A percentile compares a stretch with the other conserved stretches of the same genome.
These are phyloP conservation scores for Hypoxylon perforatum DNA, from an alignment of 495 filamentous ascomycete genomes.

Conservation along the genomic window DNA sequence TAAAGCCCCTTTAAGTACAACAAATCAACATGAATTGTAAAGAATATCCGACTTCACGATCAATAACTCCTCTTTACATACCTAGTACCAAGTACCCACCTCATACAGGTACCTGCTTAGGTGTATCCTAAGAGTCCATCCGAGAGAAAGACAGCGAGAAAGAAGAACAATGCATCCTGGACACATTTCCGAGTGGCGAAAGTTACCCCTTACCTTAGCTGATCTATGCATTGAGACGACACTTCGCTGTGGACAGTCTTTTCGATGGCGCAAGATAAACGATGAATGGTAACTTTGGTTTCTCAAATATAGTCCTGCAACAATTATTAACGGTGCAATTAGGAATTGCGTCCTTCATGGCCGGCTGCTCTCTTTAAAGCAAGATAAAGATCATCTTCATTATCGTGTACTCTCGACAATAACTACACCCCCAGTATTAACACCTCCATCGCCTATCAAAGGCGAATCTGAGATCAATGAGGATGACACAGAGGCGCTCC, in stretches of 20 bases:
- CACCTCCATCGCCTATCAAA: conserved; percentile 31
- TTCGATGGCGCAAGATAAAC: conserved; percentile 87
- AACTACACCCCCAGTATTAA: conserved; percentile 26
- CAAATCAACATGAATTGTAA: too few relatives aligned
- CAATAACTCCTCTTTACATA: too few relatives aligned
- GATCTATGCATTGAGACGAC: conserved; percentile 94
- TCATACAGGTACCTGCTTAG: too few relatives aligned
- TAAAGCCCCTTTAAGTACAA: background rate
- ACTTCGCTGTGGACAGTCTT: conserved; percentile 90
- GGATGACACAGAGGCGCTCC: conserved; percentile 73
- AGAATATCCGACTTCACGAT: too few relatives aligned
- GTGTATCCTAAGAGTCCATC: too few relatives aligned
- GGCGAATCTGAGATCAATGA: conserved; percentile 45
- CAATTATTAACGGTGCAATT: conserved; percentile 26
- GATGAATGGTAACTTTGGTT: conserved; percentile 75
- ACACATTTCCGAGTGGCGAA: conserved; percentile 75
- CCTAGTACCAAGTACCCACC: too few relatives aligned
- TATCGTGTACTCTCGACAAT: conserved; percentile 77
- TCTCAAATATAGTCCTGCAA: background rate
- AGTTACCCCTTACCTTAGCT: conserved; percentile 78
- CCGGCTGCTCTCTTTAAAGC: conserved; percentile 83
- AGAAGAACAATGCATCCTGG: conserved; percentile 36
- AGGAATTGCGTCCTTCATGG: conserved; percentile 87
- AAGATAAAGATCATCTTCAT: conserved; percentile 81
- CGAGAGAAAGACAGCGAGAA: background rate